Percentiles rank a stretch among this genome's conserved stretches.
Evolutionary conservation across 192 early-diverging fungal species (phyloP).

Genomic region (Fimicolochytrium jonesii): DNA sequence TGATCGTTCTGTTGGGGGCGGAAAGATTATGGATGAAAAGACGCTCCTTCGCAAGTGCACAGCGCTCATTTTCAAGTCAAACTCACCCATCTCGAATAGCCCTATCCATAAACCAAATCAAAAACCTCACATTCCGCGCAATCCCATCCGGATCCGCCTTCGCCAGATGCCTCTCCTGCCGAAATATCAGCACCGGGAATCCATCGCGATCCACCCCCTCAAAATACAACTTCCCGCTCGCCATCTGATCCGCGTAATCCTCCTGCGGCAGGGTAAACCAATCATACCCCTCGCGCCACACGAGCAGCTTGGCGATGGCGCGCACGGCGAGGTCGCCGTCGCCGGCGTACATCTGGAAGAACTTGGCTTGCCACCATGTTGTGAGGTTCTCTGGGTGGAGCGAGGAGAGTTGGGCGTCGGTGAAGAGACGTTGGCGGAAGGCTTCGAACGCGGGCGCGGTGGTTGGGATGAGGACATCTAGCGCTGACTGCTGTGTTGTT

Average conservation of each 20-base stretch:
- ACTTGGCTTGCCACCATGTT: slow-evolving; percentile 1
- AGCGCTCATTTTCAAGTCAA: neutral
- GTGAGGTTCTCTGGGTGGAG: neutral
- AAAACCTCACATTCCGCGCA: slow-evolving; percentile 1
- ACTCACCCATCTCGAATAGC: slow-evolving; percentile 8
- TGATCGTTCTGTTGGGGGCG: neutral
- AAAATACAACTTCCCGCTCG: slow-evolving; percentile 1
- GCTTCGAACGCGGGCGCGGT: neutral
- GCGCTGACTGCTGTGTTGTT: too few relatives aligned
- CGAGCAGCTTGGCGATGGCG: neutral
- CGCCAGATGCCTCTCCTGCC: neutral
- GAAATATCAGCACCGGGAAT: neutral
- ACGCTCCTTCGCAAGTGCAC: neutral
- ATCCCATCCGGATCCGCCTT: neutral
- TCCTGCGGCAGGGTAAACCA: slow-evolving; percentile 6
- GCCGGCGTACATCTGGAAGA: neutral
- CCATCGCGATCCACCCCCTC: neutral
- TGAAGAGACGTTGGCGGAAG: neutral
- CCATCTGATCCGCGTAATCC: neutral
- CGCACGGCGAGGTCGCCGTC: neutral
- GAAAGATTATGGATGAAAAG: neutral
- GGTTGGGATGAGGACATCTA: too few relatives aligned
- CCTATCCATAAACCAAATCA: slow-evolving; percentile 4
- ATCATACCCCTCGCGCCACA: slow-evolving; percentile 1
- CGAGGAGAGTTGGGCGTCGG: neutral